Evolutionary conservation across 2,329 filamentous ascomycete genomes (phyloP).

Genomic region (Fusarium chlamydosporum): DNA sequence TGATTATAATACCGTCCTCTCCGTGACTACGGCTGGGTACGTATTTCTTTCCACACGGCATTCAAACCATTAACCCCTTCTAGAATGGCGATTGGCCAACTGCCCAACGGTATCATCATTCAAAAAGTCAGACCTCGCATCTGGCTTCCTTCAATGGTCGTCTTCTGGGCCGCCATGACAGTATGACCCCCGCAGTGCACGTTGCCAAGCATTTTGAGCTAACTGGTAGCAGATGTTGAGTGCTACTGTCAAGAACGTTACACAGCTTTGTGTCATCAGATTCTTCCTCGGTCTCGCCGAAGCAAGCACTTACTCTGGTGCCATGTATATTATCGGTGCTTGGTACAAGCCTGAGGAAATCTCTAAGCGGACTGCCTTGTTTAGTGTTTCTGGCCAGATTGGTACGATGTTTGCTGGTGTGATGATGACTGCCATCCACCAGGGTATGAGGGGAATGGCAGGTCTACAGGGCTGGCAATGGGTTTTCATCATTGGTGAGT

Average conservation of each 20-base stretch:
- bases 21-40: slow-evolving; percentile 51
- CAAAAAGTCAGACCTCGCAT: slow-evolving; percentile 71
- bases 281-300: slow-evolving; percentile 52
- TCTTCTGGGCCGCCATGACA: slow-evolving; percentile 72
- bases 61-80: background rate
- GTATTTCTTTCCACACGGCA: fast-evolving
- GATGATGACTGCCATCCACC: slow-evolving; percentile 63
- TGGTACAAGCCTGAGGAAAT: slow-evolving; percentile 72
- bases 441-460: slow-evolving; percentile 55
- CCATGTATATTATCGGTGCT: slow-evolving; percentile 57
- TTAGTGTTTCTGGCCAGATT: slow-evolving; percentile 69
- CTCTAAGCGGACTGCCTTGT: slow-evolving; percentile 71
- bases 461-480: slow-evolving; percentile 65
- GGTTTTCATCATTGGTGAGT: slow-evolving; percentile 51
- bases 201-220: background rate
- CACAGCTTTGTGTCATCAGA: slow-evolving; percentile 50
- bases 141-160: slow-evolving; percentile 72
- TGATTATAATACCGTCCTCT: slow-evolving; percentile 52
- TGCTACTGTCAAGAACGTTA: slow-evolving; percentile 51
- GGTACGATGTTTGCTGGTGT: slow-evolving; percentile 72
- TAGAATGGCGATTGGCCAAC: slow-evolving; percentile 65
- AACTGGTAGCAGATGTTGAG: slow-evolving; percentile 45
- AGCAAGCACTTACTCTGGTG: slow-evolving; percentile 51
- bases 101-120: slow-evolving; percentile 70
- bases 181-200: slow-evolving; percentile 52